phyloP scores from a whole-genome alignment of 768 basidiomycete species.

The Agaricus subrufescens region DNA sequence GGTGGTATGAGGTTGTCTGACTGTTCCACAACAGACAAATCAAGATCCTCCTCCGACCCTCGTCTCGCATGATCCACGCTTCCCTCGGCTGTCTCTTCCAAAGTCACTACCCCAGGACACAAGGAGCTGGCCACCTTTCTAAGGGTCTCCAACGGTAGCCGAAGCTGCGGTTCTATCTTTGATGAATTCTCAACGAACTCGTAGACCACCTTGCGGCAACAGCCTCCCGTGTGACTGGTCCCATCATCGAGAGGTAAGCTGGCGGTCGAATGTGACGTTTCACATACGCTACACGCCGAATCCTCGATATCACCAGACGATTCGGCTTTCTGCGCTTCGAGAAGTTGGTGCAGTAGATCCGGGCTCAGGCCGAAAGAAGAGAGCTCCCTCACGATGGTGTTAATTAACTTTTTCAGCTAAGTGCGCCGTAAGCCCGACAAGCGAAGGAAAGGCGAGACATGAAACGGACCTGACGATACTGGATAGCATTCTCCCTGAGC shows the following conservation, averaged over 20 bases:
- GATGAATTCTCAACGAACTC: constrained; percentile 48
- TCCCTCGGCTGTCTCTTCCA: background rate
- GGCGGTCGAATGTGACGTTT: background rate
- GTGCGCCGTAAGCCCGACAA: background rate
- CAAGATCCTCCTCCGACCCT: constrained; percentile 7
- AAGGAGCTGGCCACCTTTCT: background rate
- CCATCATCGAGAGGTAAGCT: background rate
- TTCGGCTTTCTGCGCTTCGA: constrained; percentile 15
- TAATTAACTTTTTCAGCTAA: constrained; percentile 89
- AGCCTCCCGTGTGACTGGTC: background rate
- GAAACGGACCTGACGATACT: constrained; percentile 68
- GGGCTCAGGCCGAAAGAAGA: constrained; percentile 60
- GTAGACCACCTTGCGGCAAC: constrained; percentile 39
- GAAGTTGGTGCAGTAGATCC: constrained; percentile 38
- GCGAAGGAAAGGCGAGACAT: background rate
- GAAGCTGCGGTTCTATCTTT: constrained; percentile 51
- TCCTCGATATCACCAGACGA: background rate
- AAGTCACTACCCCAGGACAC: background rate
- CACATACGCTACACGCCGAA: background rate
- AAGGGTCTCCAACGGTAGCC: constrained; percentile 39
- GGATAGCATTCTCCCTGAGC: constrained; percentile 71
- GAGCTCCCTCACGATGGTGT: constrained; percentile 76
- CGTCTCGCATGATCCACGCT: background rate
- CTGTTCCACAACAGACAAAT: background rate
- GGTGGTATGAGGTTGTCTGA: constrained; percentile 2